Conservation (phyloP, 495 filamentous ascomycete genomes). For the Umbilicaria muhlenbergii region DNA sequence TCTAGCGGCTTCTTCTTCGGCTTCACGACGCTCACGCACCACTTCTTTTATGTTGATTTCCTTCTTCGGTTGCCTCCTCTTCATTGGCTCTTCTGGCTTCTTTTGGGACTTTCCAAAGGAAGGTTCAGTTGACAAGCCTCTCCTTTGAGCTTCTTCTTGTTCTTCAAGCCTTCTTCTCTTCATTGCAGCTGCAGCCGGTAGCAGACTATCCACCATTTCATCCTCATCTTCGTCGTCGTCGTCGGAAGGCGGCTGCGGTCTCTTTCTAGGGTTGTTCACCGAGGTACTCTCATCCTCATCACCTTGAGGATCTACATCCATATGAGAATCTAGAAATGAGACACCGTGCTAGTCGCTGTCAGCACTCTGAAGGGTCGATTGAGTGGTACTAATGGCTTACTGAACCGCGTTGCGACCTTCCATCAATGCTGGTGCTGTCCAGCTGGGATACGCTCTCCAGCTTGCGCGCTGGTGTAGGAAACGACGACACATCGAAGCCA, state of each 20-base stretch:
- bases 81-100: slow-evolving; percentile 12
- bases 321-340: slow-evolving; percentile 18
- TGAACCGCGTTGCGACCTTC: slow-evolving; percentile 2
- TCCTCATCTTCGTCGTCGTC: slow-evolving; percentile 30
- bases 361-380: background rate
- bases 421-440: background rate
- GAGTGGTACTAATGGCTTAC: background rate
- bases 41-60: slow-evolving; percentile 53
- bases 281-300: slow-evolving; percentile 4
- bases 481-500: slow-evolving; percentile 22
- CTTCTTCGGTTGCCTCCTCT: slow-evolving; percentile 34
- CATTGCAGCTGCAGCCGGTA: slow-evolving; percentile 55
- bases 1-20: slow-evolving; percentile 44
- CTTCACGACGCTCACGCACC: slow-evolving; percentile 50
- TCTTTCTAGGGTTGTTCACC: slow-evolving; percentile 13
- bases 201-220: slow-evolving; percentile 45
- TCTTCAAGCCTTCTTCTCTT: slow-evolving; percentile 49
- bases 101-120: slow-evolving; percentile 7
- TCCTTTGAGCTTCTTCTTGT: slow-evolving; percentile 21
- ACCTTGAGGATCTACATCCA: slow-evolving; percentile 21
- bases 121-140: slow-evolving; percentile 11
- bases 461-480: slow-evolving; percentile 5
- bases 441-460: slow-evolving; percentile 1
- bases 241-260: slow-evolving; percentile 15
- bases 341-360: background rate